A percentile compares a stretch with the other conserved stretches of the same genome.
These are phyloP conservation scores for Crithidia brevicula DNA, from an alignment of 208 protist species.

Conservation along the genomic window DNA sequence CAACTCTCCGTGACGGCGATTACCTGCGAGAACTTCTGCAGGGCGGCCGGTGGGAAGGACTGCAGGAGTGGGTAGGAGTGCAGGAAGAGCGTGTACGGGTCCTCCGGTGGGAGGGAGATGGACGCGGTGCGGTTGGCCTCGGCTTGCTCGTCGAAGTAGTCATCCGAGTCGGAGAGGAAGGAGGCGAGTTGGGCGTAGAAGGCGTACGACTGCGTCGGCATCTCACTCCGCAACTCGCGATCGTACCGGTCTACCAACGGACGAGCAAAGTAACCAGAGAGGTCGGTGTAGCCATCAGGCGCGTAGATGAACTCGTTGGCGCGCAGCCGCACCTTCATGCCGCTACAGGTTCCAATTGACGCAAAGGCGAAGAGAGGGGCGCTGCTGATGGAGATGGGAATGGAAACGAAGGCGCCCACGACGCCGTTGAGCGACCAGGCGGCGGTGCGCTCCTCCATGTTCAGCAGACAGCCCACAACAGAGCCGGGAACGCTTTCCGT, in stretches of 20 bases:
- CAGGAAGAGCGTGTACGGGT: conserved; percentile 43
- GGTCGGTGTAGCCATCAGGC: conserved; percentile 84
- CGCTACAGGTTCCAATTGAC: conserved; percentile 82
- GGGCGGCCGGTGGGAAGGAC: conserved; percentile 35
- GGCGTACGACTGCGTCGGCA: conserved; percentile 55
- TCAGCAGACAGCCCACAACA: conserved; percentile 86
- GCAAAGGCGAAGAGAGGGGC: conserved; percentile 77
- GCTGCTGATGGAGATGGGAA: conserved; percentile 58
- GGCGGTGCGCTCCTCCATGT: conserved; percentile 73
- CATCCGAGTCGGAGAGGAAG: conserved; percentile 80
- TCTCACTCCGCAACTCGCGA: conserved; percentile 37
- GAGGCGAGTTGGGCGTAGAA: conserved; percentile 88
- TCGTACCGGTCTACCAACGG: conserved; percentile 58
- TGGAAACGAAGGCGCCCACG: conserved; percentile 70
- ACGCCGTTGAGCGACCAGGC: conserved; percentile 89
- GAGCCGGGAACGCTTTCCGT: conserved; percentile 48
- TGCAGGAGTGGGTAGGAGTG: conserved; percentile 62
- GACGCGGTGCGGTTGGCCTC: conserved; percentile 25
- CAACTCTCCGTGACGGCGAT: conserved; percentile 86
- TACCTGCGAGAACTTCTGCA: conserved; percentile 61
- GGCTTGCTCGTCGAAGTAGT: conserved; percentile 36
- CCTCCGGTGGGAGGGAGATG: conserved; percentile 22
- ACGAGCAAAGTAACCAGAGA: conserved; percentile 66
- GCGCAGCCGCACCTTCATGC: conserved; percentile 73
- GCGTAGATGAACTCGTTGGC: conserved; percentile 83